These are phyloP conservation scores for Fusarium ramigenum DNA, from an alignment of 2,329 filamentous ascomycete species.

Conservation along the genomic window DNA sequence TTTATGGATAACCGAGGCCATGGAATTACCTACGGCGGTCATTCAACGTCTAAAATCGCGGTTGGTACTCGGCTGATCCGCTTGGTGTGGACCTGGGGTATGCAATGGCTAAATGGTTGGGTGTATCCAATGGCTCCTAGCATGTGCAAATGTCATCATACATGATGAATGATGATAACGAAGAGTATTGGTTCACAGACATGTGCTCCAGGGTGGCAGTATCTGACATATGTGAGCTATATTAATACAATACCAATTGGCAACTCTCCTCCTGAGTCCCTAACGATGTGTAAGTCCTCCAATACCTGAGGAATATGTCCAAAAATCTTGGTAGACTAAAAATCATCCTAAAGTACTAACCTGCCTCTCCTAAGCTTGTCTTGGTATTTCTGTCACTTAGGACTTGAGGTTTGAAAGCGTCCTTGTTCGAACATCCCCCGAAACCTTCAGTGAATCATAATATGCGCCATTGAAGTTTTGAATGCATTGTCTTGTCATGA, in stretches of 20 bases:
- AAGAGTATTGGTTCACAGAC: not conserved
- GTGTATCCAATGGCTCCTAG: not conserved
- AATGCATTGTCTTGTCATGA: not conserved
- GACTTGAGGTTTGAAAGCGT: not conserved
- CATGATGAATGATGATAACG: not conserved
- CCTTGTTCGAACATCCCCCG: not conserved
- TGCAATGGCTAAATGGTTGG: not conserved
- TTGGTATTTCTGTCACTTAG: not conserved
- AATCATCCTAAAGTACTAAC: not conserved
- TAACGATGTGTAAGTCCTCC: not conserved
- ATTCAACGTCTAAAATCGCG: constrained; percentile 8
- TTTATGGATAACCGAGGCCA: constrained; percentile 40
- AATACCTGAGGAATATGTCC: not conserved
- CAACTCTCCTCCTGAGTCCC: no score
- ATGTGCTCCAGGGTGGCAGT: no score
- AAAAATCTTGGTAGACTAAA: not conserved
- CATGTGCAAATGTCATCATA: constrained; percentile 34
- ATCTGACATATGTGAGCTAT: not conserved
- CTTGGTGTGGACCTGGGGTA: constrained; percentile 26
- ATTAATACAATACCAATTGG: not conserved
- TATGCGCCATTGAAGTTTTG: not conserved
- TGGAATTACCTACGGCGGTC: not conserved
- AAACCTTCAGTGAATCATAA: not conserved
- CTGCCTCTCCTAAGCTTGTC: not conserved
- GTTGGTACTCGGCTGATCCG: constrained; percentile 31